Evolutionary conservation across 306 rosid genomes (phyloP), one percentile per base, ranked within the genome.

Genomic region (Vicia sativa): DNA sequence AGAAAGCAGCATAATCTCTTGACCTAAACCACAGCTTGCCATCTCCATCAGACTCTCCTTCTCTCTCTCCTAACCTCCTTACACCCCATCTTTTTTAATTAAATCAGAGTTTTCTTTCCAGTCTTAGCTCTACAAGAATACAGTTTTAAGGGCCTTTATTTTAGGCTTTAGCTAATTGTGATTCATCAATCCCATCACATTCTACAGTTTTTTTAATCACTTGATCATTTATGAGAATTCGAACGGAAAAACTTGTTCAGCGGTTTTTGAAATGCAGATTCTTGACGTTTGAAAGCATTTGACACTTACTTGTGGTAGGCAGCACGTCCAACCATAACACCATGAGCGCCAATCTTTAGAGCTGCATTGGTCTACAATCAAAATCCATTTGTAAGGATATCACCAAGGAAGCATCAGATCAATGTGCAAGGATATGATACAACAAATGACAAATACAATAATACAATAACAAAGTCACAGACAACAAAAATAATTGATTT

Each of bases 261-360:
- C n/a, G n/a, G n/a, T n/a, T n/a, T n/a, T 29, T 63, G 59, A 59
- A 64, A 48, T 67, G 48, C 53, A 62, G 28, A 57, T 34, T 62
- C 43, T 4, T 18, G 13, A 28, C 39, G 18, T 66, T 29, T 59
- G 13, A 25, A 65, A 80, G 67, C 67, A 48, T 45, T 52, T 26
- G 26, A 31, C 16, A 78, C 62, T 56, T 88, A 90, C 98, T 93
- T 85, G 6, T 82, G 56, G 75, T 88, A 93, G 60, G 96, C 97
- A 71, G 98, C 88, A 5, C 98, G 97, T 29, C 98, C 98, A 81
- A 93, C 67, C 98, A 93, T 93, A 56, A 90, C 98, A 80, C 98
- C 98, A 86, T 90, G 98, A 23, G 97, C 97, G 67, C 98, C 96
- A 10, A 77, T 81, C 45, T 74, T 85, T 70, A 80, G 86, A 81